Evolutionary conservation across 169 alveolate genomes (phyloP).

Genomic region (Cyclospora cayetanensis): DNA sequence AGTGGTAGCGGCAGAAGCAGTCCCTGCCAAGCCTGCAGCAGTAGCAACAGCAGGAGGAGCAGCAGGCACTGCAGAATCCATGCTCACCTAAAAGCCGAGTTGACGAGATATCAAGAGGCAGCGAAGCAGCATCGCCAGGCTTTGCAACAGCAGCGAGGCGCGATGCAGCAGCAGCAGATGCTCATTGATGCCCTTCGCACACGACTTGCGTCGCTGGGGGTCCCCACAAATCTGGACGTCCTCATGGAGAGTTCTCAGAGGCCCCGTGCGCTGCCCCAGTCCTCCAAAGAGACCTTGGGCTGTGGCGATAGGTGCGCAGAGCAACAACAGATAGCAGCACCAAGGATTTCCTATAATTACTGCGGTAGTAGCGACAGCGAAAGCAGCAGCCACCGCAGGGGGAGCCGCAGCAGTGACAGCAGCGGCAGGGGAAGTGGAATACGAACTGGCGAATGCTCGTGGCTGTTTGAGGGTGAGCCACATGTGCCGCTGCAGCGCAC

Average conservation of each 20-base stretch:
- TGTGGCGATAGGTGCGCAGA: no score
- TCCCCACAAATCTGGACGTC: no score
- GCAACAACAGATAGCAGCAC: slow-evolving; percentile 12
- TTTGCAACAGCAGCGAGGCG: neutral
- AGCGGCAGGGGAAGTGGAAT: no score
- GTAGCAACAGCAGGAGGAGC: slow-evolving; percentile 31
- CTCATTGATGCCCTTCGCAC: neutral
- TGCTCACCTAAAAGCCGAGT: neutral
- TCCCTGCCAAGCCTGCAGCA: neutral
- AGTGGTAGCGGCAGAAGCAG: neutral
- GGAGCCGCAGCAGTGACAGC: slow-evolving; percentile 24
- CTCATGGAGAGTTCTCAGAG: no score
- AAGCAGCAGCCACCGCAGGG: slow-evolving; percentile 21
- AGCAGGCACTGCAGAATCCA: neutral
- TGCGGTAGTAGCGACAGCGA: neutral
- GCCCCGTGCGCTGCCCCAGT: no score
- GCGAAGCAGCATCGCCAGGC: neutral
- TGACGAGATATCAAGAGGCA: neutral
- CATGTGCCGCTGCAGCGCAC: slow-evolving; percentile 14
- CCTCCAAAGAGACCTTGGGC: no score
- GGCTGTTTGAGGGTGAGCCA: no score
- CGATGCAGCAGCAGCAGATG: slow-evolving; percentile 25
- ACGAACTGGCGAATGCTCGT: no score
- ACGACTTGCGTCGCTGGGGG: neutral
- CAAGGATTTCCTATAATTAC: neutral